Evolutionary conservation across 306 rosid genomes (phyloP), one percentile per base, ranked within the genome.

Genomic region (Bauhinia variegata): DNA sequence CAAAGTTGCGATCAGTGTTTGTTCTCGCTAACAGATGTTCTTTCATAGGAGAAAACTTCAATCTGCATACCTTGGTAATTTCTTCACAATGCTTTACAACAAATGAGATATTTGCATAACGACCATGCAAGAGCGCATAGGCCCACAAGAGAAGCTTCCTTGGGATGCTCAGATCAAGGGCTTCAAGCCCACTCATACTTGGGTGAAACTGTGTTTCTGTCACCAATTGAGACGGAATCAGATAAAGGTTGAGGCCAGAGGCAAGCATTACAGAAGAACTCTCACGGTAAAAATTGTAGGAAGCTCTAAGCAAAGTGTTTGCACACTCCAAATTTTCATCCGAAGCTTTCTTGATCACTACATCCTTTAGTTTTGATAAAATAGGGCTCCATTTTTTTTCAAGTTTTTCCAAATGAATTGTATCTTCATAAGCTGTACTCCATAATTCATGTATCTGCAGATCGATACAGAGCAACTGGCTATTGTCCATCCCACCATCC

Each of bases 121-220:
- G 93, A 47, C 98, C 98, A 54, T 93, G 80, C 71, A 83, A 65
- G 5, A 93, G 75, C 2, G 82, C 77, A 68, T 82, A 89, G 47
- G 98, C 91, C 98, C 98, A 93, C 87, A 93, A 78, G 38, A 93
- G 96, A 86, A 93, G 96, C 84, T 93, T 93, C 86, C 98, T 93
- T 42, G 96, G 96, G 74, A 88, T 85, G 93, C 96, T 89, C 47
- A 93, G 82, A 79, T 93, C 98, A 75, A 93, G 87, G 46, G 80
- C 78, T 78, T 93, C 98, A 76, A 61, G 77, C 71, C 93, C 98
- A 47, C 79, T 75, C 65, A 63, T 55, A 70, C 61, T 79, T 41
- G 87, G 89, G 50, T 78, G 78, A 64, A 89, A 75, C 13, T 82
- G 89, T 43, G 75, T 69, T 72, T 73, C 91, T 49, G 73, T 75